Conservation (phyloP, 495 filamentous ascomycete genomes). For the Penicillium turbatum region DNA sequence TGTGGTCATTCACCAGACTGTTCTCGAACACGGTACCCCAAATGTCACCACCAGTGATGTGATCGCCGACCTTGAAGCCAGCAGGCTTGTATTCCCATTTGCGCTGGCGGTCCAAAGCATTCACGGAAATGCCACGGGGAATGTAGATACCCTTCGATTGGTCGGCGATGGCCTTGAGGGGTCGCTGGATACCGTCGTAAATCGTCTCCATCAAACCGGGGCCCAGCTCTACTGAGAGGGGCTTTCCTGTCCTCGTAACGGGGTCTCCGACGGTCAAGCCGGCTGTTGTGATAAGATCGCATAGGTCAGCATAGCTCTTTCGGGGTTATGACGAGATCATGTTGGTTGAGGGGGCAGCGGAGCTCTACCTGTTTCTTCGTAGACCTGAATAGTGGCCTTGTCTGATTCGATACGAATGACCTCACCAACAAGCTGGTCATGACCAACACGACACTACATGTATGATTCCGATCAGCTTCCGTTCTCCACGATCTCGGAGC, state of each 20-base stretch:
- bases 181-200: slow-evolving; percentile 98
- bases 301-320: slow-evolving; percentile 21
- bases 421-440: slow-evolving; percentile 87
- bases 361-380: slow-evolving; percentile 88
- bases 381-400: slow-evolving; percentile 96
- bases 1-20: slow-evolving; percentile 90
- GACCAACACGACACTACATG: slow-evolving; percentile 86
- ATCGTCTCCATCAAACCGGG: slow-evolving; percentile 98
- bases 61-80: slow-evolving; percentile 86
- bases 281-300: slow-evolving; percentile 46
- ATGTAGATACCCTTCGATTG: slow-evolving; percentile 88
- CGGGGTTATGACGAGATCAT: slow-evolving; percentile 11
- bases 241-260: slow-evolving; percentile 84
- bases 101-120: slow-evolving; percentile 79
- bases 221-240: slow-evolving; percentile 92
- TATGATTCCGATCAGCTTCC: slow-evolving; percentile 12
- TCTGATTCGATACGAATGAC: slow-evolving; percentile 96
- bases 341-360: slow-evolving; percentile 6
- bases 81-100: slow-evolving; percentile 93
- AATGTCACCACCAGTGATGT: slow-evolving; percentile 92
- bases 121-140: slow-evolving; percentile 86
- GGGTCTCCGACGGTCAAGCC: slow-evolving; percentile 96
- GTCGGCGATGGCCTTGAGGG: slow-evolving; percentile 76
- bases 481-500: slow-evolving; percentile 5
- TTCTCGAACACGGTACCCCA: slow-evolving; percentile 96